Percentiles rank a stretch among this genome's conserved stretches.
These are phyloP conservation scores for Pseudevernia furfuracea DNA, from an alignment of 495 filamentous ascomycete genomes.

Conservation along the genomic window DNA sequence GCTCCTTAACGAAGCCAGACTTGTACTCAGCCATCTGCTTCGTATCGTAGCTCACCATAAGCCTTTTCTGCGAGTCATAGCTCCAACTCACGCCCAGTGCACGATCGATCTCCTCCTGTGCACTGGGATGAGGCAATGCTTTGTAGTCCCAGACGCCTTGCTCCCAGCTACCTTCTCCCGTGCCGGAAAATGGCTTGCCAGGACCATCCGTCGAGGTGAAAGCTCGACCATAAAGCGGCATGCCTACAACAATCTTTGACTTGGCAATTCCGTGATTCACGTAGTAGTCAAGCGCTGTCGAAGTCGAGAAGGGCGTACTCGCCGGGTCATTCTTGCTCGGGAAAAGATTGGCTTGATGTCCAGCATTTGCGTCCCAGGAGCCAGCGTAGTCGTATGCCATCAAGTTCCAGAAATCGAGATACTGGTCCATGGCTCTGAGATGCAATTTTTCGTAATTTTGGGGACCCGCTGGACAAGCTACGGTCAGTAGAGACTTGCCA, in stretches of 20 bases:
- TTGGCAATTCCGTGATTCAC: slow-evolving; percentile 51
- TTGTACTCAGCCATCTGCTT: slow-evolving; percentile 50
- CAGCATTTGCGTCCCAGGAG: slow-evolving; percentile 59
- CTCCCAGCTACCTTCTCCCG: slow-evolving; percentile 63
- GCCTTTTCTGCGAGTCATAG: slow-evolving; percentile 49
- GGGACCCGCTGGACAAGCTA: slow-evolving; percentile 60
- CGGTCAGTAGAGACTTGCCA: slow-evolving; percentile 63
- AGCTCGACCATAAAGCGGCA: slow-evolving; percentile 79
- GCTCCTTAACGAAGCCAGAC: slow-evolving; percentile 53
- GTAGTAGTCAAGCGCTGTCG: slow-evolving; percentile 51
- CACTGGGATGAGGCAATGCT: slow-evolving; percentile 42
- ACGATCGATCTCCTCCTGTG: slow-evolving; percentile 33
- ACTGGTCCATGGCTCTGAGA: slow-evolving; percentile 60
- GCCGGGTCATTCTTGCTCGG: slow-evolving; percentile 40
- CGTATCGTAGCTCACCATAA: slow-evolving; percentile 72
- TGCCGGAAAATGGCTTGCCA: slow-evolving; percentile 57
- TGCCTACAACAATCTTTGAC: slow-evolving; percentile 68
- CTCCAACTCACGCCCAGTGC: slow-evolving; percentile 54
- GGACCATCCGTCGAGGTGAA: slow-evolving; percentile 69
- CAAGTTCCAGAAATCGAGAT: slow-evolving; percentile 69
- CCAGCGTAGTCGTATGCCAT: slow-evolving; percentile 75
- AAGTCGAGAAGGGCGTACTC: slow-evolving; percentile 50
- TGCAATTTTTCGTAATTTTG: slow-evolving; percentile 64
- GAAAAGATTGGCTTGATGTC: slow-evolving; percentile 72
- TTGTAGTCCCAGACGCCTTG: slow-evolving; percentile 75